Evolutionary conservation across 1,284 basidiomycete species (phyloP), one percentile per base, ranked within the genome.

Genomic region (Phenoliferia sp.): DNA sequence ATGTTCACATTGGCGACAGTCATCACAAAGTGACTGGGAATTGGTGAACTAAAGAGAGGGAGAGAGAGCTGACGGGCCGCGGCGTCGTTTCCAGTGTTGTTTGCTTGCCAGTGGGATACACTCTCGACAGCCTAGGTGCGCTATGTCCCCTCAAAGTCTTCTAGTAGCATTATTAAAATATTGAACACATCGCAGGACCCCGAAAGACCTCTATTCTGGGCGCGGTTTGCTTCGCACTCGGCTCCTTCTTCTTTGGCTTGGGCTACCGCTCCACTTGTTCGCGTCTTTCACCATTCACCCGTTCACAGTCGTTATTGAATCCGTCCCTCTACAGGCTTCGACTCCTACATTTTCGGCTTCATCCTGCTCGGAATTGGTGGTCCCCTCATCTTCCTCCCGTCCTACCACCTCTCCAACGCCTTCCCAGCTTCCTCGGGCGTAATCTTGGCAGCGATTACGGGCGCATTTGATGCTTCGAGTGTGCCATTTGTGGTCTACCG

Each of bases 391-490:
- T 80, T 79, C 71, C 69, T 80, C 1, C 74, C 78, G 29, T 78
- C 77, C 36, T 80, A 79, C 66, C 79, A 80, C 61, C 71, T 81
- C 22, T 78, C 78, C 59, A 81, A 81, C 66, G 77, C 80, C 7
- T 81, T 81, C 69, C 80, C 80, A 3, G 60, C 69, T n/a, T 73
- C 76, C 48, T 79, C 80, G 0, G 80, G 80, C 0, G 74, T 81
- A 32, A 76, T 81, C 54, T 31, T 56, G 4, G 54, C 77, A 33
- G 76, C 78, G 31, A 73, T 81, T 35, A 80, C 79, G 1, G 80
- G 80, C 28, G 78, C 80, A 1, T 81, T 81, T 64, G 80, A 81
- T 64, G 79, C 79, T 7, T 78, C 77, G 16, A 78, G 76, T 28
- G 64, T 80, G 9, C 79, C 80, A 0, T 78, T 77, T 44, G 75